Evolutionary conservation across 2,329 filamentous ascomycete species (phyloP), one percentile per base, ranked within the genome.

Genomic region (Alternaria triticina): DNA sequence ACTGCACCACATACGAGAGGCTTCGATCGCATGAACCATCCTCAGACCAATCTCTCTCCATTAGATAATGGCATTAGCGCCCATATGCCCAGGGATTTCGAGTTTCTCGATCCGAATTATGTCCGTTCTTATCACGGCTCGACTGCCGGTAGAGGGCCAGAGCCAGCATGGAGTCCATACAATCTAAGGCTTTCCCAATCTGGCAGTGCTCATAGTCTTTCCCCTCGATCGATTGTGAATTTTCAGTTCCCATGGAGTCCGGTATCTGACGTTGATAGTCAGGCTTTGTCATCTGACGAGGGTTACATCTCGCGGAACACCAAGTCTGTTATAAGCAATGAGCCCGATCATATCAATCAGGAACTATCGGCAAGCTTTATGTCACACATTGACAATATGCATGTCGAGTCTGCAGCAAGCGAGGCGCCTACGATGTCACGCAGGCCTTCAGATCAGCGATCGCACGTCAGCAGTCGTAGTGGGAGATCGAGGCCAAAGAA

Each of bases 241-340:
- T 74, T 68, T 36, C 49, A 50, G 50, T 27, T 51, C 15, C 73
- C 71, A 40, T 69, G 67, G 30, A 62, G 67, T 20, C 70, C 43
- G 9, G 61, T 52, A 44, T 77, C 76, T 10, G 75, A 78, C 17
- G 40, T 73, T 11, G 71, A 64, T 12, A 75, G 70, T 45, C 58
- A 65, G 28, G 66, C 49, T 30, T 49, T 13, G 63, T 57, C 46
- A 54, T 63, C 45, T 73, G 78, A 80, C 54, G 79, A 78, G 46
- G 79, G 77, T 5, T 81, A 79, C 46, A 58, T 70, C 8, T 76
- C 77, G 20, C 67, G 71, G 11, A 67, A 64, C 20, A 51, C 71
- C 5, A 76, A 69, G 6, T 80, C 79, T 17, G 65, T 78, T 20
- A 61, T 74, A 4, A 77, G 77, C 61, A 70, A 74, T 66, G 77